Evolutionary conservation across 495 filamentous ascomycete genomes (phyloP), one percentile per base, ranked within the genome.

Genomic region (Neurospora sp.): DNA sequence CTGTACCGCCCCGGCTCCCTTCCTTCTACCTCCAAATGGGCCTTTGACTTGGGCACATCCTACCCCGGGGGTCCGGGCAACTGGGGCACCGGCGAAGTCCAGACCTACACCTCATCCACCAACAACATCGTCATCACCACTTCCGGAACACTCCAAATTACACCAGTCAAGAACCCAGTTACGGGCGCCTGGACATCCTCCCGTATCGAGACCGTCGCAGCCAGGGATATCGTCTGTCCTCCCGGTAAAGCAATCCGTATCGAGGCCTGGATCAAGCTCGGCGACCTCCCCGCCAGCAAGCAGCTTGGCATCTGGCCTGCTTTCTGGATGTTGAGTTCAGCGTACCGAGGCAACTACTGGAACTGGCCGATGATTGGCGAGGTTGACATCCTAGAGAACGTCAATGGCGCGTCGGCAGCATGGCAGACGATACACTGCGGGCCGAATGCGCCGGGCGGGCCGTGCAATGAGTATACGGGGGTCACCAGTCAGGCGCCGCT

Each of bases 281-380:
- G 84, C 35, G 73, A 71, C 71, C 79, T 76, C 66, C 20, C 78
- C 5, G 42, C 62, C 16, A 69, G 59, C 23, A 72, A 77, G 39
- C 81, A 85, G 73, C 79, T 83, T 77, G 85, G 85, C 11, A 83
- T 86, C 76, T 86, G 85, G 85, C 85, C 85, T 1, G 83, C 84
- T 0, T 86, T 85, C 78, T 86, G 84, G 85, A 72, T 82, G 35
- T 78, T 86, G 44, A 84, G 85, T 0, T 72, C 79, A 41, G 72
- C 73, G 5, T 76, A 83, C 69, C 79, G 82, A 5, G 76, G 79
- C 27, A 81, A 82, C 6, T 75, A 74, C 70, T 74, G 77, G 5
- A 48, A 69, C 16, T 86, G 85, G 85, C 85, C 85, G 5, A 74
- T 70, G 20, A 81, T 80, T 72, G 83, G 84, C 70, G 85, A 87